Evolutionary conservation across 495 filamentous ascomycete species (phyloP).

Genomic region (Daldinia loculata): DNA sequence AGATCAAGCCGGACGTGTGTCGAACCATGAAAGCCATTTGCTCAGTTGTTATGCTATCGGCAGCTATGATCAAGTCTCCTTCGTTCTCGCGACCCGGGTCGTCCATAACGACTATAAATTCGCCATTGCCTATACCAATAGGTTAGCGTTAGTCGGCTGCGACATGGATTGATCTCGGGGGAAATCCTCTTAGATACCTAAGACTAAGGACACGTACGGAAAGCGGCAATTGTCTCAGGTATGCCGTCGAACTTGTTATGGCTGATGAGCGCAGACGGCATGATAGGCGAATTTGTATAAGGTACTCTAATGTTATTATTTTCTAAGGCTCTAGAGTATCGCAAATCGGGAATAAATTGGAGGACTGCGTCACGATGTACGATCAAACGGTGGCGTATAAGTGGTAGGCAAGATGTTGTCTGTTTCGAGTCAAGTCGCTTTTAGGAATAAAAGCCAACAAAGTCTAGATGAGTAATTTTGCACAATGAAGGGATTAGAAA

Average conservation of each 20-base stretch:
- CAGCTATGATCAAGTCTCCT: conserved; percentile 96
- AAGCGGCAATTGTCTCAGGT: conserved; percentile 82
- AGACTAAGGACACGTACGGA: conserved; percentile 66
- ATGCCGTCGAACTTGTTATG: conserved; percentile 78
- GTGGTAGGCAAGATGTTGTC: neutral
- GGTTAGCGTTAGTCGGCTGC: conserved; percentile 8
- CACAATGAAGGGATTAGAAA: neutral
- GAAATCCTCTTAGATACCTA: conserved; percentile 11
- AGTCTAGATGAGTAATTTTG: neutral
- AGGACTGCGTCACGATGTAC: conserved; percentile 10
- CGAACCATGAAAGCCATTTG: conserved; percentile 97
- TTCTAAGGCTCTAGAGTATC: neutral
- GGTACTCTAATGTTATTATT: neutral
- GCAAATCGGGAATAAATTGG: neutral
- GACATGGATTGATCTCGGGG: neutral
- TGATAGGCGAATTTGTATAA: conserved; percentile 33
- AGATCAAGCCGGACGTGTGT: conserved; percentile 88
- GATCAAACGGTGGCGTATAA: neutral
- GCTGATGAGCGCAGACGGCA: conserved; percentile 55
- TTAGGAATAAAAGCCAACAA: neutral
- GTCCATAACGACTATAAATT: conserved; percentile 97
- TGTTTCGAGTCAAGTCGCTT: neutral
- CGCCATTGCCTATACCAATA: conserved; percentile 70
- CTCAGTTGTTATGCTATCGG: conserved; percentile 80
- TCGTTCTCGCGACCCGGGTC: conserved; percentile 92